phyloP scores from a whole-genome alignment of 805 yeast genomes.

The Cyberlindnera samutprakarnensis region DNA sequence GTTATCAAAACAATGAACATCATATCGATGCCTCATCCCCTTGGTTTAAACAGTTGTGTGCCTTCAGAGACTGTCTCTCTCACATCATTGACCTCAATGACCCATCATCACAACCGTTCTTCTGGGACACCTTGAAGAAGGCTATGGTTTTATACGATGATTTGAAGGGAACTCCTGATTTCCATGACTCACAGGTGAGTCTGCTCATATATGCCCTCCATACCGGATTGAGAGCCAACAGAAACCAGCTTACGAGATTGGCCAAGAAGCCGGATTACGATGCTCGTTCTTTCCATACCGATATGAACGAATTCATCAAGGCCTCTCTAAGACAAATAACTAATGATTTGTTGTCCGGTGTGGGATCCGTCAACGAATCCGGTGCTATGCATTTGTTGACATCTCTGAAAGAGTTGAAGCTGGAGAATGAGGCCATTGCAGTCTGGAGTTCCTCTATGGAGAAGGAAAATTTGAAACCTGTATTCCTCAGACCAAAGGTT shows the following conservation, averaged over 20 bases:
- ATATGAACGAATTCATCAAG: conserved; percentile 42
- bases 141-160: conserved; percentile 45
- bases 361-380: conserved; percentile 38
- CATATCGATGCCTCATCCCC: conserved; percentile 28
- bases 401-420: conserved; percentile 51
- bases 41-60: conserved; percentile 40
- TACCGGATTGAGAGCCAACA: conserved; percentile 48
- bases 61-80: conserved; percentile 43
- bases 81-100: conserved; percentile 26
- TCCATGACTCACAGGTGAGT: conserved; percentile 39
- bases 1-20: conserved; percentile 11
- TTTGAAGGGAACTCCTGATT: conserved; percentile 38
- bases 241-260: conserved; percentile 45
- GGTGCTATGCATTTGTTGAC: conserved; percentile 53
- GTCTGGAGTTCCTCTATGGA: conserved; percentile 64
- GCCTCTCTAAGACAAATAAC: conserved; percentile 45
- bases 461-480: conserved; percentile 29
- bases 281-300: conserved; percentile 46
- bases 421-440: conserved; percentile 55
- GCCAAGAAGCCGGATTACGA: conserved; percentile 56
- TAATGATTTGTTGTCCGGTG: conserved; percentile 38
- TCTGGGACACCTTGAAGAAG: conserved; percentile 45
- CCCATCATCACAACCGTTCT: conserved; percentile 35
- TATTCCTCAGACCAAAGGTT: conserved; percentile 56
- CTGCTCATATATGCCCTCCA: conserved; percentile 44